Evolutionary conservation across 805 yeast species (phyloP).

Genomic region (Candida gorgasii): DNA sequence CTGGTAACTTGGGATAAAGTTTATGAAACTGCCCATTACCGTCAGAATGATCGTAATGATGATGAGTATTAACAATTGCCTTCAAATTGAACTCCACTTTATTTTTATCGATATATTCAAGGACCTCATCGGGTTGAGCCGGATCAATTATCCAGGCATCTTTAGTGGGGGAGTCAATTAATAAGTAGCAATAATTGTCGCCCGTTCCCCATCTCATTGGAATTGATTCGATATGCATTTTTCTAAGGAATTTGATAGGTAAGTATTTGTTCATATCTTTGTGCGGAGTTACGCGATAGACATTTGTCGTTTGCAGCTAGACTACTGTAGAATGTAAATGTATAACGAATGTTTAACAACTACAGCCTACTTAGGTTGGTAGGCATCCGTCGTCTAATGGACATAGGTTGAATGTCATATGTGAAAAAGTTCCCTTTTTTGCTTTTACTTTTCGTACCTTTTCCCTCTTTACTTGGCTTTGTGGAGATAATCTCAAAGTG

Average conservation of each 20-base stretch:
- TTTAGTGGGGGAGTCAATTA: slow-evolving; percentile 65
- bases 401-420: no score
- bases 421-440: no score
- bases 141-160: slow-evolving; percentile 89
- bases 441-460: no score
- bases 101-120: slow-evolving; percentile 46
- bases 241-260: slow-evolving; percentile 27
- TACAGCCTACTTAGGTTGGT: no score
- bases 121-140: slow-evolving; percentile 74
- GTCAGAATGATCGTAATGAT: slow-evolving; percentile 92
- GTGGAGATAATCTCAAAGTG: no score
- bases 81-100: slow-evolving; percentile 50
- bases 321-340: no score
- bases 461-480: no score
- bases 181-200: slow-evolving; percentile 83
- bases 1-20: slow-evolving; percentile 49
- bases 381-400: no score
- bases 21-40: slow-evolving; percentile 62
- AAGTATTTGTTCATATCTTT: neutral
- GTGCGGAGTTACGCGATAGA: neutral
- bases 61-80: slow-evolving; percentile 93
- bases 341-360: no score
- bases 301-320: neutral
- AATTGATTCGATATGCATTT: slow-evolving; percentile 79
- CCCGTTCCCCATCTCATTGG: slow-evolving; percentile 97